These are phyloP conservation scores for Backusella mclennaniae DNA, from an alignment of 192 early-diverging fungal genomes.

Conservation along the genomic window DNA sequence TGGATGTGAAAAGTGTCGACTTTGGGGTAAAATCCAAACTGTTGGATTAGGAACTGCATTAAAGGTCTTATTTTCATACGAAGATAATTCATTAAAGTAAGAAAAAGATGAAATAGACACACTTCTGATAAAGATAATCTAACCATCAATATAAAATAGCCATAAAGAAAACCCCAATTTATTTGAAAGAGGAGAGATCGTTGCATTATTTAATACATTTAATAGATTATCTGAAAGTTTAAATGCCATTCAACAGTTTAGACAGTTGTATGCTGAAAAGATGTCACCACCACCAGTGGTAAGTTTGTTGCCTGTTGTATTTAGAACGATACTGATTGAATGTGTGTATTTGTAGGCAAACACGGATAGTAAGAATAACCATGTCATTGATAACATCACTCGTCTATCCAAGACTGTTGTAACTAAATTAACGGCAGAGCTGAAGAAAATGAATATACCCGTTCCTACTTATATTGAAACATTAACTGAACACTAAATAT, in stretches of 20 bases:
- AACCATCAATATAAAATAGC: constrained; percentile 15
- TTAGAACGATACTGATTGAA: not conserved
- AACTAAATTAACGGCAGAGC: constrained; percentile 1
- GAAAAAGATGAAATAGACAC: not conserved
- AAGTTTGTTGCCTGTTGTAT: not conserved
- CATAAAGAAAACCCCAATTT: constrained; percentile 50
- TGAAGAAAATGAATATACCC: constrained; percentile 14
- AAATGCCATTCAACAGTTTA: constrained; percentile 77
- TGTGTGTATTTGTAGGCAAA: not conserved
- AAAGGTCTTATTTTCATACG: constrained; percentile 91
- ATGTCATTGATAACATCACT: not conserved
- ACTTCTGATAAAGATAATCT: not conserved
- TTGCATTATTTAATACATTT: constrained; percentile 89
- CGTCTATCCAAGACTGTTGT: not conserved
- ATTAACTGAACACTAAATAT: not conserved
- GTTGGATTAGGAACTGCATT: constrained; percentile 95
- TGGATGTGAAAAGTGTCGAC: constrained; percentile 95
- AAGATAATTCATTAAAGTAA: constrained; percentile 57
- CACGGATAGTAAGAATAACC: not conserved
- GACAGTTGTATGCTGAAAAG: constrained; percentile 63
- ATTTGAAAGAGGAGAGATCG: constrained; percentile 79
- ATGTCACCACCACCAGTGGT: constrained; percentile 8
- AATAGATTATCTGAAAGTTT: constrained; percentile 86
- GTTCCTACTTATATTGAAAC: constrained; percentile 7
- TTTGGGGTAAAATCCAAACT: constrained; percentile 98